Evolutionary conservation across 2,329 filamentous ascomycete species (phyloP), one percentile per base, ranked within the genome.

Genomic region (Metarhizium brunneum): DNA sequence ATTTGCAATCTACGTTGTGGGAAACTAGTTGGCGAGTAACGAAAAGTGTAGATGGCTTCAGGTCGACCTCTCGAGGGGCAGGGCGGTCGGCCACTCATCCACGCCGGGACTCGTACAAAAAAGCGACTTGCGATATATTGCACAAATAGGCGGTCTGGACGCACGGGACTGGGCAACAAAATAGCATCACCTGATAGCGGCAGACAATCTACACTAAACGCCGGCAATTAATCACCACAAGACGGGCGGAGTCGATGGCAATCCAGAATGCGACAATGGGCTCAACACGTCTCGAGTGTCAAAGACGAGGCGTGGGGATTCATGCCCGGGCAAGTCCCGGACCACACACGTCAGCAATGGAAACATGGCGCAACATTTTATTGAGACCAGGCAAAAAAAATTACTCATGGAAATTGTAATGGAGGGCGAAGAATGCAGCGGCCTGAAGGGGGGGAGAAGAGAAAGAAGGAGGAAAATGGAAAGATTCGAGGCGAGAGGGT

Each of bases 31-130:
- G 35, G 30, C 47, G 38, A 47, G 25, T 18, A 7, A 7, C 35
- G 13, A 29, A 43, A 20, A 32, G 59, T 69, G 66, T 59, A 64
- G 66, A 69, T 69, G 68, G 66, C 67, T 68, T 69, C 66, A 69
- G 53, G 45, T 50, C 45, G 36, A 56, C 40, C 13, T 40, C 13
- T 30, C 10, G 16, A 50, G 35, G 45, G 47, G 51, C 35, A 36
- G 38, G n/a, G 54, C 4, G 25, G 25, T 25, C 25, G 25, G 25
- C 25, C 25, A 4, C 25, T 25, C 25, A 25, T 25, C 3, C 25
- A 25, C 25, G 25, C 25, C 25, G 25, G 25, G 25, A 25, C n/a
- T 14, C 20, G 18, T 29, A 20, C 20, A 29, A 30, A 50, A 45
- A 43, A 69, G 67, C 69, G 66, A 69, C 66, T 66, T 69, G 50